Evolutionary conservation across 2,329 filamentous ascomycete species (phyloP).

Genomic region (Sporothrix protearum): DNA sequence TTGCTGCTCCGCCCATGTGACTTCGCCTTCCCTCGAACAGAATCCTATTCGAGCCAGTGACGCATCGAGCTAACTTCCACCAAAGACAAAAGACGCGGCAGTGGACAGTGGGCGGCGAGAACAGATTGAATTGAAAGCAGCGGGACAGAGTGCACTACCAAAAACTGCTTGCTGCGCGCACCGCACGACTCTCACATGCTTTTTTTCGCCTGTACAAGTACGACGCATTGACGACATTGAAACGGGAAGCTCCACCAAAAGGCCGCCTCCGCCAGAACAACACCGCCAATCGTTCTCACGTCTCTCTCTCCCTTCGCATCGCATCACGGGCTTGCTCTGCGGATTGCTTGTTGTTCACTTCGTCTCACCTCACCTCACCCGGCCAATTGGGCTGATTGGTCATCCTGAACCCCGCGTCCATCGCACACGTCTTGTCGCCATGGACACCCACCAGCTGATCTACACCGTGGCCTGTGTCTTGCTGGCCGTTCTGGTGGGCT

Average conservation of each 20-base stretch:
- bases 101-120: background rate
- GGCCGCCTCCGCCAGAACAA: background rate
- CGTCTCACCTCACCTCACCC: background rate
- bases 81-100: no score
- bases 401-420: background rate
- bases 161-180: background rate
- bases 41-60: background rate
- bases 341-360: background rate
- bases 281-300: background rate
- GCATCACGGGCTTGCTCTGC: background rate
- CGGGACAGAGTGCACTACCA: background rate
- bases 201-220: no score
- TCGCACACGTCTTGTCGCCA: background rate
- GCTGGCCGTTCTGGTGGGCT: constrained; percentile 11
- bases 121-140: background rate
- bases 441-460: constrained; percentile 19
- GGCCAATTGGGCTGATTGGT: background rate
- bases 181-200: background rate
- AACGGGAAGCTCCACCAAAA: background rate
- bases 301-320: background rate
- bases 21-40: constrained; percentile 5
- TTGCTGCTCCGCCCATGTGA: background rate
- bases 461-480: constrained; percentile 23
- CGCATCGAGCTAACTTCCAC: background rate
- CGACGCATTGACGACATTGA: background rate